These are phyloP conservation scores for Rhizophagus prolifer DNA, from an alignment of 192 early-diverging fungal genomes.

Conservation along the genomic window DNA sequence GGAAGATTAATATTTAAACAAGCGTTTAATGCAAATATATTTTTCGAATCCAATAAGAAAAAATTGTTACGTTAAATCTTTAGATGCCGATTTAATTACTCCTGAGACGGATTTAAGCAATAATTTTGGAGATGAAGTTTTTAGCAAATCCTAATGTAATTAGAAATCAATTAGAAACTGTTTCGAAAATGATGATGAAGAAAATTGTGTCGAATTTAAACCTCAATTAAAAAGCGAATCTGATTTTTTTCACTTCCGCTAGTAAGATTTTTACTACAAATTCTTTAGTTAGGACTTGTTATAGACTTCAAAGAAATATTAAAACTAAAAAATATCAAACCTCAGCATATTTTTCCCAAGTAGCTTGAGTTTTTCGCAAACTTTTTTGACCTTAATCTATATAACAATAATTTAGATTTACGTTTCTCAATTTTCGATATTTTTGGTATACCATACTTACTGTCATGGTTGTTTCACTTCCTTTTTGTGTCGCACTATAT, in stretches of 20 bases:
- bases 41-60: neutral
- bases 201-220: neutral
- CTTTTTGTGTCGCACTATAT: neutral
- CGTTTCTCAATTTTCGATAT: neutral
- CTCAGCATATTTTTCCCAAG: neutral
- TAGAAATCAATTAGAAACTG: neutral
- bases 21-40: neutral
- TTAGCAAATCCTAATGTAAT: neutral
- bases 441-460: neutral
- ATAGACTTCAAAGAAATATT: neutral
- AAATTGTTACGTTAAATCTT: constrained; percentile 7
- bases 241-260: neutral
- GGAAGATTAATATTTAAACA: neutral
- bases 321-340: neutral
- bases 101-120: constrained; percentile 12
- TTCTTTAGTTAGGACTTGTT: neutral
- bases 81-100: neutral
- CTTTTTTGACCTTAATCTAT: constrained; percentile 5
- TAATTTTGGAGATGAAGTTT: neutral
- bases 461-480: constrained; percentile 19
- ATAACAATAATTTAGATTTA: neutral
- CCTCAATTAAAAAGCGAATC: neutral
- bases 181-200: neutral
- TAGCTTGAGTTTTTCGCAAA: constrained; percentile 15
- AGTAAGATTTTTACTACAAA: neutral